Evolutionary conservation across 2,329 filamentous ascomycete species (phyloP), one percentile per base, ranked within the genome.

Genomic region (Mycocentrospora acerina): DNA sequence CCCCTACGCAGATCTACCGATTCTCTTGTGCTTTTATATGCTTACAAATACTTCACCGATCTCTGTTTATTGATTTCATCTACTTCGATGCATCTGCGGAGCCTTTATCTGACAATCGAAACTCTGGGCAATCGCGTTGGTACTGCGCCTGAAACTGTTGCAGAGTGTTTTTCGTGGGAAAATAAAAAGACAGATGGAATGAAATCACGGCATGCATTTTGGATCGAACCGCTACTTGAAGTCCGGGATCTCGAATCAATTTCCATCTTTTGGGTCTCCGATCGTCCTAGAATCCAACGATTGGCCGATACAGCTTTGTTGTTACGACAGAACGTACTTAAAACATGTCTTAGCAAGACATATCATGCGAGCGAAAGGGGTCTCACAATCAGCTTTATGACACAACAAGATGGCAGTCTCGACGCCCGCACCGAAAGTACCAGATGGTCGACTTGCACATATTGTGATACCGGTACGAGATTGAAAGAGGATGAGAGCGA

Each of bases 51-150:
- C 34, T 59, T 55, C 27, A 45, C 42, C 7, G 43, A 57, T 19
- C 49, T 60, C 2, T 59, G 55, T 35, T 43, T 30, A 3, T 15
- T 58, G 11, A 31, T 60, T 2, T 54, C 54, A 1, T 52, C 47
- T n/a, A 15, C 53, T 12, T 29, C 39, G 8, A 42, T 57, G 29
- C 34, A 41, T 10, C 35, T 60, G 15, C 46, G 46, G 12, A 44
- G 31, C 11, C 37, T 60, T 4, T 31, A 36, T 14, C 14, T 60
- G 11, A 46, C 29, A 4, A 40, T 60, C n/a, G 46, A 57, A 16
- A 49, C 46, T 8, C 14, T 40, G 9, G 36, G 39, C 11, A 29
- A 32, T 16, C 34, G 38, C n/a, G 34, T 43, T 7, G 46, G 38
- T 15, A 37, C 24, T 11, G 30, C 39, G 3, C 40, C 43, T 14